Base-by-base conservation (phyloP, 1,139 yeast species). In the Wickerhamiella infanticola region DNA sequence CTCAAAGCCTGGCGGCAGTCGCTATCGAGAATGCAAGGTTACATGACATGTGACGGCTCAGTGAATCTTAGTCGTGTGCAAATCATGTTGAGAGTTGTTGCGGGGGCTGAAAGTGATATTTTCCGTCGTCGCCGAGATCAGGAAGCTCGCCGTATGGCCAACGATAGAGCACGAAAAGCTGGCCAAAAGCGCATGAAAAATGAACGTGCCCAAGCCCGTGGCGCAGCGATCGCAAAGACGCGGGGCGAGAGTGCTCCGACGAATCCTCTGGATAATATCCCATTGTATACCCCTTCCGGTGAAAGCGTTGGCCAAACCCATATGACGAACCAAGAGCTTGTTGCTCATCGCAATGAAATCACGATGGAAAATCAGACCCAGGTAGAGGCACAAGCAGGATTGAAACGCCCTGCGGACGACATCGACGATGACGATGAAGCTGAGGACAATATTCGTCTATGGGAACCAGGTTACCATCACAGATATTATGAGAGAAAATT, bases 1-100 rank as follows among this genome's bases (percentile, higher is more conserved):
- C 79, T 85, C 6, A 73, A 72, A 39, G 76, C 90, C 43, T 90
- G 98, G 98, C 86, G 88, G 58, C 69, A 75, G 31, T 63, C 75
- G 0, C 61, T 90, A 44, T 81, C 93, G 1, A 59, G 63, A 29
- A 68, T 83, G 66, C 77, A 75, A 45, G 83, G 84, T 18, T 90
- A 79, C 59, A 73, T 90, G 58, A 88, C 97, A 0, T 77, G 90
- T 57, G 98, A 90, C 61, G 99, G 99, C 35, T 68, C 69, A 18
- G 72, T 93, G 43, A 77, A 86, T 59, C 64, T 88, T 43, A 74
- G 72, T 41, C 77, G 86, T 47, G 95, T 85, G 3, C 94, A 86
- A 55, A 68, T 70, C 42, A 66, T 93, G 51, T 66, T 93, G 65
- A 62, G 65, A 35, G 75, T 72, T 31, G 69, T 93, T 47, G 84